Evolutionary conservation across 2,329 filamentous ascomycete genomes (phyloP).

Genomic region (Anisogramma anomala): DNA sequence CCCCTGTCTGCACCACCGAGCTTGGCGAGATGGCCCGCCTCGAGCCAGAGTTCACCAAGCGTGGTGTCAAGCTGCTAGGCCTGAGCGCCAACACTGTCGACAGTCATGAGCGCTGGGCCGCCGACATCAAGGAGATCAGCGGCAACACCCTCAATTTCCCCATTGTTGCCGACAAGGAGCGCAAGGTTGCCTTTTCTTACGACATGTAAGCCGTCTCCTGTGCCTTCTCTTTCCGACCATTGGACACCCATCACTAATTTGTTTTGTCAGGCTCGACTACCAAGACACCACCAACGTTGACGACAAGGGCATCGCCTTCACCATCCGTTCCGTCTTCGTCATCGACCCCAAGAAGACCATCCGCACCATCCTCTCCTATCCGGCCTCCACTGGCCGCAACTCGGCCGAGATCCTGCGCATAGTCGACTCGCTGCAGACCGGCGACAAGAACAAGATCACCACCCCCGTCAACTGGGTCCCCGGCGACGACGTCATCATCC

Average conservation of each 20-base stretch:
- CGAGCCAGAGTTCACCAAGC: slow-evolving; percentile 75
- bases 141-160: slow-evolving; percentile 61
- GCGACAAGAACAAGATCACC: slow-evolving; percentile 78
- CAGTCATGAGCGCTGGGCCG: slow-evolving; percentile 80
- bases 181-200: slow-evolving; percentile 64
- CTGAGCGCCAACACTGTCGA: slow-evolving; percentile 76
- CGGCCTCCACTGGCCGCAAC: slow-evolving; percentile 80
- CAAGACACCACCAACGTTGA: slow-evolving; percentile 75
- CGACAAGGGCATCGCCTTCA: slow-evolving; percentile 75
- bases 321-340: slow-evolving; percentile 88
- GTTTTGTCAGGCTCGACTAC: slow-evolving; percentile 52
- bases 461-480: slow-evolving; percentile 85
- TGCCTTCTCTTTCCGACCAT: background rate
- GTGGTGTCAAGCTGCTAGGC: slow-evolving; percentile 83
- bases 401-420: slow-evolving; percentile 68
- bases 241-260: background rate
- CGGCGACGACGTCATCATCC: slow-evolving; percentile 87
- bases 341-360: slow-evolving; percentile 93
- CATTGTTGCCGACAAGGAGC: slow-evolving; percentile 70
- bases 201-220: slow-evolving; percentile 50
- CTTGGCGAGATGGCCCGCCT: slow-evolving; percentile 87
- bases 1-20: slow-evolving; percentile 91
- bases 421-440: slow-evolving; percentile 67
- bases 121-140: slow-evolving; percentile 73
- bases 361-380: slow-evolving; percentile 84